phyloP scores from a whole-genome alignment of 192 early-diverging fungal species.

The Coemansia sp. region DNA sequence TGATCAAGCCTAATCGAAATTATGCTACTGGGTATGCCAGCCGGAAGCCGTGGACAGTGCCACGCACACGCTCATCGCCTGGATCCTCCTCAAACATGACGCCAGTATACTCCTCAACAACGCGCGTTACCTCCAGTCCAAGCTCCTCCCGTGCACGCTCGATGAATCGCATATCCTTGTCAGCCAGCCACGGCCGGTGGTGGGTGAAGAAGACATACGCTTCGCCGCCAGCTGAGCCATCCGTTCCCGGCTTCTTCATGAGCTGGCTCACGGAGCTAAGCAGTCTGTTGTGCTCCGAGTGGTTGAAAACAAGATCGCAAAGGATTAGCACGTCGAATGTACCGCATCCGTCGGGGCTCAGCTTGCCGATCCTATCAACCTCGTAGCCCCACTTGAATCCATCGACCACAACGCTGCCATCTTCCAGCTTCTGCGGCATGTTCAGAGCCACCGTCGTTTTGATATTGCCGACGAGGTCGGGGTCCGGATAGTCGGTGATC shows the following conservation, averaged over 20 bases:
- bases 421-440: constrained; percentile 54
- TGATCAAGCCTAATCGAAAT: neutral
- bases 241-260: constrained; percentile 46
- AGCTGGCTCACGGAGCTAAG: constrained; percentile 66
- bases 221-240: constrained; percentile 38
- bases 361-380: constrained; percentile 22
- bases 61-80: constrained; percentile 72
- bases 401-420: constrained; percentile 26
- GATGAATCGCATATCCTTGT: constrained; percentile 83
- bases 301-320: constrained; percentile 86
- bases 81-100: constrained; percentile 89
- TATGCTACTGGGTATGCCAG: constrained; percentile 22
- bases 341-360: constrained; percentile 2
- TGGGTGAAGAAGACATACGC: constrained; percentile 81
- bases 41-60: constrained; percentile 79
- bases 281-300: constrained; percentile 78
- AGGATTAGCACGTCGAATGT: constrained; percentile 80
- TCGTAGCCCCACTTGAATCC: constrained; percentile 51
- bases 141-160: constrained; percentile 65
- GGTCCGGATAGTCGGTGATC: constrained; percentile 58
- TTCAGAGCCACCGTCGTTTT: constrained; percentile 62
- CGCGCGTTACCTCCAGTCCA: constrained; percentile 66
- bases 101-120: constrained; percentile 66
- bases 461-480: constrained; percentile 75
- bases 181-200: constrained; percentile 76